These are phyloP conservation scores for Thermothelomyces thermophilus DNA, from an alignment of 2,329 filamentous ascomycete genomes.

Conservation along the genomic window DNA sequence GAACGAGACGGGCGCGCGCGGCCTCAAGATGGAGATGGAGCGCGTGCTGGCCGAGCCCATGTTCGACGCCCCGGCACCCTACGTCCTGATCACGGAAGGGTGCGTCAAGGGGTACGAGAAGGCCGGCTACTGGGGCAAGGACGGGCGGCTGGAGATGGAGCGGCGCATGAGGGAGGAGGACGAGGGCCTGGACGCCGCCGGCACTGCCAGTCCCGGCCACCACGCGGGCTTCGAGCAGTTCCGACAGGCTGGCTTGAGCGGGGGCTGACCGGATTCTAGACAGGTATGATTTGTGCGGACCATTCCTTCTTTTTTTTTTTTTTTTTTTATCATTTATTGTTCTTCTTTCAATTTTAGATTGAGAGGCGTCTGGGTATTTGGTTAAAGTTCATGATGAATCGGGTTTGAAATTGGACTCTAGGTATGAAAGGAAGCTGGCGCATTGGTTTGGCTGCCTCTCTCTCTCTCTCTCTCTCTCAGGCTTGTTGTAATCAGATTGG, in stretches of 20 bases:
- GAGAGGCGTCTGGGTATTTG: constrained; percentile 14
- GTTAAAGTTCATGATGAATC: no score
- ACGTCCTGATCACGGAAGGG: constrained; percentile 65
- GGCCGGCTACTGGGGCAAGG: constrained; percentile 59
- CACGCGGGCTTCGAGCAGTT: constrained; percentile 35
- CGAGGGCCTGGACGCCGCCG: constrained; percentile 3
- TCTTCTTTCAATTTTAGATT: no score
- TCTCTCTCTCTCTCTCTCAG: no score
- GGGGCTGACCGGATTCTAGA: constrained; percentile 26
- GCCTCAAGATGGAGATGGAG: constrained; percentile 75
- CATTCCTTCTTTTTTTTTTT: no score
- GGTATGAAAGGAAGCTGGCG: not conserved
- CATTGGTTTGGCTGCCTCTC: constrained; percentile 1
- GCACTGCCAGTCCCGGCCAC: constrained; percentile 8
- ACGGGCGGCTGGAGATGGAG: constrained; percentile 63
- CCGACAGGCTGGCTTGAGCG: constrained; percentile 42
- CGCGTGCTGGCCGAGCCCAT: constrained; percentile 71
- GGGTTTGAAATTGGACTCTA: not conserved
- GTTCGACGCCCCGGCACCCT: constrained; percentile 72
- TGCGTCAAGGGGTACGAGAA: constrained; percentile 59
- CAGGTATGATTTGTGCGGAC: not conserved
- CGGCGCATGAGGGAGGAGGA: constrained; percentile 61
- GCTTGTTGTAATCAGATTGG: not conserved
- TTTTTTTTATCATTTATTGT: not conserved
- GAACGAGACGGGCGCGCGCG: constrained; percentile 68